Percentiles rank a stretch among this genome's conserved stretches.
phyloP scores from a whole-genome alignment of 805 yeast genomes.

The Cyberlindnera veronae region DNA sequence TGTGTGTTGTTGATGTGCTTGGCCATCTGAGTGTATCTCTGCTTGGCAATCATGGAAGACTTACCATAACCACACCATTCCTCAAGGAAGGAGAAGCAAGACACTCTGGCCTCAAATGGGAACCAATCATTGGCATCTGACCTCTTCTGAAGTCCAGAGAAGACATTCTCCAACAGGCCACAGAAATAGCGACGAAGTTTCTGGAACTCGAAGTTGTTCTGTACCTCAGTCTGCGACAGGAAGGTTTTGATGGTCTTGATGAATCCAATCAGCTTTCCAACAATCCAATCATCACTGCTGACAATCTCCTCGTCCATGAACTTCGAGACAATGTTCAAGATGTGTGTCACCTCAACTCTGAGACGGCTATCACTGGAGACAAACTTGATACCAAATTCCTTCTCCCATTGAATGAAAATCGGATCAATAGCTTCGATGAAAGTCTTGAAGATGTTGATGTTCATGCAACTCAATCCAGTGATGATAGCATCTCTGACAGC shows the following conservation, averaged over 20 bases:
- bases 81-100: slow-evolving; percentile 75
- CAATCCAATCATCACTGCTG: slow-evolving; percentile 63
- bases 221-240: slow-evolving; percentile 53
- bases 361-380: slow-evolving; percentile 40
- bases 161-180: slow-evolving; percentile 74
- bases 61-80: slow-evolving; percentile 96
- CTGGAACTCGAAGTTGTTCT: slow-evolving; percentile 67
- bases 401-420: slow-evolving; percentile 52
- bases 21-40: slow-evolving; percentile 60
- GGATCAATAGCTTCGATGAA: slow-evolving; percentile 73
- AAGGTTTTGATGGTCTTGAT: slow-evolving; percentile 61
- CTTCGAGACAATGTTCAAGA: slow-evolving; percentile 65
- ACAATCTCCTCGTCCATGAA: slow-evolving; percentile 50
- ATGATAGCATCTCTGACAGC: slow-evolving; percentile 81
- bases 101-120: slow-evolving; percentile 83
- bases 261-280: slow-evolving; percentile 58
- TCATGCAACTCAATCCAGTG: slow-evolving; percentile 84
- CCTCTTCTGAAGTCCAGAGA: slow-evolving; percentile 46
- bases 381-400: slow-evolving; percentile 37
- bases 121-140: slow-evolving; percentile 51
- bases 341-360: slow-evolving; percentile 75
- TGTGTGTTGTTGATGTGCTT: slow-evolving; percentile 35
- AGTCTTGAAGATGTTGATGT: slow-evolving; percentile 82
- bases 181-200: slow-evolving; percentile 79
- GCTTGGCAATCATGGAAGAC: slow-evolving; percentile 53